Evolutionary conservation across 805 yeast genomes (phyloP).

Genomic region (Scheffersomyces amazonensis): DNA sequence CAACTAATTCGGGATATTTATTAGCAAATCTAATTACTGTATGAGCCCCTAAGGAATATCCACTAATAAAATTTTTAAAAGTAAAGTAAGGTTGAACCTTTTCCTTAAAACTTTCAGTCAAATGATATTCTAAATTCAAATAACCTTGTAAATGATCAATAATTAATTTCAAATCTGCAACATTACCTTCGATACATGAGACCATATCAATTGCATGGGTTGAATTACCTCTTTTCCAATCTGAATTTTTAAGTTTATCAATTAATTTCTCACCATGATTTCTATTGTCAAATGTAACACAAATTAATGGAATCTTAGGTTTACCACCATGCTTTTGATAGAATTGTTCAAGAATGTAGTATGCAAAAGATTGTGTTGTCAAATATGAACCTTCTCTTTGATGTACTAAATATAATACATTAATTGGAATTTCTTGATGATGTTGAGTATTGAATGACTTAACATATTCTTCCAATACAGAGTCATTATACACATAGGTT

Average conservation of each 20-base stretch:
- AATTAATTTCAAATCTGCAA: slow-evolving; percentile 41
- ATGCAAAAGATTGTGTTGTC: slow-evolving; percentile 39
- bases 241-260: slow-evolving; percentile 29
- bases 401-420: slow-evolving; percentile 46
- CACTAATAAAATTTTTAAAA: slow-evolving; percentile 41
- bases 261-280: slow-evolving; percentile 54
- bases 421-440: slow-evolving; percentile 24
- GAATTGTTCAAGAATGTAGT: slow-evolving; percentile 27
- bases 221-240: slow-evolving; percentile 48
- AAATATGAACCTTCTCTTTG: slow-evolving; percentile 40
- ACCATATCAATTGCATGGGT: slow-evolving; percentile 53
- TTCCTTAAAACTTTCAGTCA: slow-evolving; percentile 10
- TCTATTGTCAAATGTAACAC: slow-evolving; percentile 50
- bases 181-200: slow-evolving; percentile 45
- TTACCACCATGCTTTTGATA: slow-evolving; percentile 13
- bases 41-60: slow-evolving; percentile 59
- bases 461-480: slow-evolving; percentile 22
- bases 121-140: slow-evolving; percentile 29
- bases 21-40: slow-evolving; percentile 45
- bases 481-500: slow-evolving; percentile 42
- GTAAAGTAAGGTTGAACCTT: slow-evolving; percentile 18
- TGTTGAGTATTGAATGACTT: slow-evolving; percentile 11
- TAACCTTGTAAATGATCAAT: slow-evolving; percentile 44
- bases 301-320: slow-evolving; percentile 33
- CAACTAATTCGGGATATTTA: slow-evolving; percentile 33